Evolutionary conservation across 306 rosid genomes (phyloP).

Genomic region (Oemleria cerasiformis): DNA sequence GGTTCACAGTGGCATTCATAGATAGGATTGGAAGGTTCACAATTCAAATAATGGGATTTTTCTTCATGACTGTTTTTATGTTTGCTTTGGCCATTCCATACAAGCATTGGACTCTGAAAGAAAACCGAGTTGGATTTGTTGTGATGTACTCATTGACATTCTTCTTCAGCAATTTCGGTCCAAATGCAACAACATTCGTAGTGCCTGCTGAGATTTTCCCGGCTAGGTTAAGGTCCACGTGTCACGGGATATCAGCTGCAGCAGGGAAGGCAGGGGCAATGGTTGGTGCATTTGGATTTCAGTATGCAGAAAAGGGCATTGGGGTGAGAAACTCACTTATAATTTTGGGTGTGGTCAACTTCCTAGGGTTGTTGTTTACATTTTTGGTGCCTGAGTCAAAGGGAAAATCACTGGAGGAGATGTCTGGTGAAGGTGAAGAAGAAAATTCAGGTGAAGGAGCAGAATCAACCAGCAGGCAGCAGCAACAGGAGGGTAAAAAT

Average conservation of each 20-base stretch:
- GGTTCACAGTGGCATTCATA: slow-evolving; percentile 81
- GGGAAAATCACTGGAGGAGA: slow-evolving; percentile 76
- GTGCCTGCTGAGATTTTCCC: slow-evolving; percentile 96
- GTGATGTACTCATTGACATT: slow-evolving; percentile 80
- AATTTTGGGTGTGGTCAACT: slow-evolving; percentile 53
- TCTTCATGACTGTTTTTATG: slow-evolving; percentile 92
- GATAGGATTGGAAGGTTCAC: slow-evolving; percentile 64
- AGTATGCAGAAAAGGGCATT: slow-evolving; percentile 46
- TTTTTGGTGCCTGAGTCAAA: slow-evolving; percentile 84
- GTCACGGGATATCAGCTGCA: slow-evolving; percentile 91
- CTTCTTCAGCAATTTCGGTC: slow-evolving; percentile 89
- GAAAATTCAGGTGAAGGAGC: slow-evolving; percentile 18
- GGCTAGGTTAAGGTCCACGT: slow-evolving; percentile 74
- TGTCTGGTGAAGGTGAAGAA: slow-evolving; percentile 67
- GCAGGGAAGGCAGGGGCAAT: slow-evolving; percentile 93
- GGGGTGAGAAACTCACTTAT: slow-evolving; percentile 62
- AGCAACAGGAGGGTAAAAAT: slow-evolving; percentile 14
- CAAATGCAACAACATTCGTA: slow-evolving; percentile 76
- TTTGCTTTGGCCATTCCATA: slow-evolving; percentile 82
- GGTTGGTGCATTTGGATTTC: slow-evolving; percentile 76
- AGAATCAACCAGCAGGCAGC: slow-evolving; percentile 20
- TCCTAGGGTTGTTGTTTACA: slow-evolving; percentile 59
- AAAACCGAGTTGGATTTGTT: slow-evolving; percentile 68
- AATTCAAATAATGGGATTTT: slow-evolving; percentile 76
- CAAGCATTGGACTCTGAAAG: slow-evolving; percentile 68